phyloP scores from a whole-genome alignment of 108 stramenopile genomes.

The Nitzschia sp. region DNA sequence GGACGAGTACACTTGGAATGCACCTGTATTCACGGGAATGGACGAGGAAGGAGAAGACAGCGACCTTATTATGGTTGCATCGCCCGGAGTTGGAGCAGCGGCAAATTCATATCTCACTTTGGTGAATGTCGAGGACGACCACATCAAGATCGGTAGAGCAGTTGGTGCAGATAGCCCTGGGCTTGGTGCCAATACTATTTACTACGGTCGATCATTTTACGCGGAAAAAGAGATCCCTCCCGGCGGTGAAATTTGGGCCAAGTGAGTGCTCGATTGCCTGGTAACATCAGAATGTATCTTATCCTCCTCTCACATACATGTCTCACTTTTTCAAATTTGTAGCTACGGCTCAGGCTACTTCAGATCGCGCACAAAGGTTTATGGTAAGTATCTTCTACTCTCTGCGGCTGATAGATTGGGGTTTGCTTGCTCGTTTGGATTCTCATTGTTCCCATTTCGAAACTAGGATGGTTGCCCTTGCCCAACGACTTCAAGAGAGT shows the following conservation, averaged over 20 bases:
- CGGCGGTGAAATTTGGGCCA: conserved; percentile 56
- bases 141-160: conserved; percentile 15
- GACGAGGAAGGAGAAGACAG: conserved; percentile 32
- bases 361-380: not conserved
- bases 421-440: not conserved
- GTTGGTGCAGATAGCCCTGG: conserved; percentile 47
- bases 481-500: conserved; percentile 15
- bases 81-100: conserved; percentile 53
- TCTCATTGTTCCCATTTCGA: too few species aligned
- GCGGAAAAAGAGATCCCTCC: conserved; percentile 36
- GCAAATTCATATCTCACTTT: conserved; percentile 55
- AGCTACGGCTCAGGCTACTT: conserved; percentile 34
- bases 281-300: too few species aligned
- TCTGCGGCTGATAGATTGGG: too few species aligned
- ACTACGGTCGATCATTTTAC: conserved; percentile 32
- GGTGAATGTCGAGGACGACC: conserved; percentile 40
- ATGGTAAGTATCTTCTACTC: conserved; percentile 19
- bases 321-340: too few species aligned
- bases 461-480: conserved; percentile 26
- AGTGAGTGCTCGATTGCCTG: not conserved
- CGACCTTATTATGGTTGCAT: conserved; percentile 14
- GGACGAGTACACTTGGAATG: conserved; percentile 39
- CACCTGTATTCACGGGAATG: conserved; percentile 22
- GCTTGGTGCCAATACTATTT: conserved; percentile 55
- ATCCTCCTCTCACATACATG: not conserved